Percentiles rank a stretch among this genome's conserved stretches.
Evolutionary conservation across 768 basidiomycete species (phyloP).

Genomic region (Strobilomyces dryophilus): DNA sequence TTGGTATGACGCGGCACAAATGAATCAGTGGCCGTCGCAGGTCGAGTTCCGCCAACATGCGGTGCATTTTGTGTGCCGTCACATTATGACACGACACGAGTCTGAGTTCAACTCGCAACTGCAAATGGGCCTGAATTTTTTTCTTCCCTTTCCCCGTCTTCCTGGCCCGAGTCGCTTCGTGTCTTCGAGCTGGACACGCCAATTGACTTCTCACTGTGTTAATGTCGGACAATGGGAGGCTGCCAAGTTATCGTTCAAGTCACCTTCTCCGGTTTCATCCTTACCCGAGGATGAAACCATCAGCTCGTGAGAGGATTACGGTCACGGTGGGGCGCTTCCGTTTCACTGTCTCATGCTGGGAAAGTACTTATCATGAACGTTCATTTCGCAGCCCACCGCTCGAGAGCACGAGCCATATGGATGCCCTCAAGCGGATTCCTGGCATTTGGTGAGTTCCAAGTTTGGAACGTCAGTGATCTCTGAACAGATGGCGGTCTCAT

Average conservation of each 20-base stretch:
- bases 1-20: too few relatives aligned
- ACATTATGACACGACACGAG: too few relatives aligned
- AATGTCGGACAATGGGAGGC: conserved; percentile 23
- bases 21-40: too few relatives aligned
- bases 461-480: neutral
- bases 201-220: neutral
- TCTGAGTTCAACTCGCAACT: conserved; percentile 16
- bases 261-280: too few relatives aligned
- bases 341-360: conserved; percentile 6
- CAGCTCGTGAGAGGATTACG: too few relatives aligned
- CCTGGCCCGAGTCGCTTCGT: neutral
- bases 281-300: too few relatives aligned
- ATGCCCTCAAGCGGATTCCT: too few relatives aligned
- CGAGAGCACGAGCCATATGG: neutral
- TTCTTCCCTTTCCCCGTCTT: neutral
- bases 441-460: conserved; percentile 2
- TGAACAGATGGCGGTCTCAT: conserved; percentile 8
- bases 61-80: conserved; percentile 21
- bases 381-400: conserved; percentile 12
- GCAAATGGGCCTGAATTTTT: too few relatives aligned
- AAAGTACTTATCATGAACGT: conserved; percentile 7
- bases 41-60: too few relatives aligned
- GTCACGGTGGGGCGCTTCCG: conserved; percentile 13
- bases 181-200: neutral
- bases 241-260: too few relatives aligned